Conservation (phyloP, 1,284 basidiomycete species). For the Malassezia obtusa region DNA sequence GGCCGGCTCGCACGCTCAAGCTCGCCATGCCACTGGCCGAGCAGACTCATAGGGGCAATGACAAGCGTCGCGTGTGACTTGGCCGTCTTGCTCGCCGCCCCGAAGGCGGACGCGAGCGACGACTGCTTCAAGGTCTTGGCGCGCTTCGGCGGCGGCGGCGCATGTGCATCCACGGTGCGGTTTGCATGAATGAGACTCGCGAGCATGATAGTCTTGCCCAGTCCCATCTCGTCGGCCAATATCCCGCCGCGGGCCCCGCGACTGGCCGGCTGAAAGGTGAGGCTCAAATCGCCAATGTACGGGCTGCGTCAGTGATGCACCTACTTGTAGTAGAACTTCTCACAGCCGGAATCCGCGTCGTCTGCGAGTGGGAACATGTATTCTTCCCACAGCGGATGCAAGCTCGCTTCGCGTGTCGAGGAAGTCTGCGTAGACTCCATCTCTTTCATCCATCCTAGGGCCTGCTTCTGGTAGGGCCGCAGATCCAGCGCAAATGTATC, state of each 20-base stretch:
- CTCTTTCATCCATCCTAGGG: conserved; percentile 87
- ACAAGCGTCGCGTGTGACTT: conserved; percentile 61
- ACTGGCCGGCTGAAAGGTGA: conserved; percentile 74
- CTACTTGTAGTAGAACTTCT: conserved; percentile 22
- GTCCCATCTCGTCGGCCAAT: conserved; percentile 69
- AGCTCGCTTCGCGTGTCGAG: conserved; percentile 50
- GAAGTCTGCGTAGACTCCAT: conserved; percentile 55
- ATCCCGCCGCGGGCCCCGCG: conserved; percentile 73
- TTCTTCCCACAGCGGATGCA: conserved; percentile 94
- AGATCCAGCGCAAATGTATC: conserved; percentile 68
- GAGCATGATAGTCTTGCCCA: conserved; percentile 97
- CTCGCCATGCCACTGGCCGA: conserved; percentile 84
- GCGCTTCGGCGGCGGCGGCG: conserved; percentile 1
- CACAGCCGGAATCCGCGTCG: conserved; percentile 20
- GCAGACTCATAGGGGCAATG: conserved; percentile 80
- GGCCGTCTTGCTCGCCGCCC: conserved; percentile 16
- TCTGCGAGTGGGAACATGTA: conserved; percentile 48
- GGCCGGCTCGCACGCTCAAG: conserved; percentile 58
- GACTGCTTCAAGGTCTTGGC: conserved; percentile 22
- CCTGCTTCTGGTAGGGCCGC: conserved; percentile 84
- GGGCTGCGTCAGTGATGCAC: conserved; percentile 26
- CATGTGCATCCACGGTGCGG: conserved; percentile 9
- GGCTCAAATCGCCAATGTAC: conserved; percentile 72
- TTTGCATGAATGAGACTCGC: conserved; percentile 80
- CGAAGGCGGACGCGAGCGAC: conserved; percentile 31